Evolutionary conservation across 768 basidiomycete species (phyloP).

Genomic region (Psilocybe cubensis): DNA sequence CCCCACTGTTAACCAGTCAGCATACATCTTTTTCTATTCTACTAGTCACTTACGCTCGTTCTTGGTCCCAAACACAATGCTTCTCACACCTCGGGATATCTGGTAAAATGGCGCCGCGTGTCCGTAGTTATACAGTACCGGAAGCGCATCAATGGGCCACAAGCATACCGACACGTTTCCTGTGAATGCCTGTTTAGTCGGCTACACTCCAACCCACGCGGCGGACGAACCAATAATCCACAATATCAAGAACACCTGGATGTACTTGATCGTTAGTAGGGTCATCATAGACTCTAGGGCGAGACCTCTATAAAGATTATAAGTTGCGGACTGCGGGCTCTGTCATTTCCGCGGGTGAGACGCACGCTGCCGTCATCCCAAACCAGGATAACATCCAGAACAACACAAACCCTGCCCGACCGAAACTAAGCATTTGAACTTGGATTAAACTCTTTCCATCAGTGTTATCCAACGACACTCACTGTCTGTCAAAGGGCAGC

Average conservation of each 20-base stretch:
- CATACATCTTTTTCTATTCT: neutral
- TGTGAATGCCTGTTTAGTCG: constrained; percentile 21
- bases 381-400: constrained; percentile 72
- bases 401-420: constrained; percentile 57
- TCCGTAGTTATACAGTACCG: constrained; percentile 59
- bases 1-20: constrained; percentile 42
- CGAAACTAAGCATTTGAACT: constrained; percentile 37
- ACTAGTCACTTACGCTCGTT: constrained; percentile 47
- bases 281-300: constrained; percentile 61
- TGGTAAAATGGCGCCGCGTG: constrained; percentile 68
- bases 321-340: neutral
- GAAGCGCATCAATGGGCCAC: constrained; percentile 57
- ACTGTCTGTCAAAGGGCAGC: constrained; percentile 57
- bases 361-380: constrained; percentile 59
- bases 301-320: constrained; percentile 44
- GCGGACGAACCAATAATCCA: constrained; percentile 58
- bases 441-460: neutral
- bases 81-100: constrained; percentile 55
- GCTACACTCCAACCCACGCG: neutral
- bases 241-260: constrained; percentile 59
- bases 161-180: constrained; percentile 61
- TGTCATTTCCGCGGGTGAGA: constrained; percentile 10
- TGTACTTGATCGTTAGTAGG: constrained; percentile 51
- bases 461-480: constrained; percentile 17
- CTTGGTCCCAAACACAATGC: constrained; percentile 61